A percentile compares a stretch with the other conserved stretches of the same genome.
phyloP scores from a whole-genome alignment of 257 asterid genomes.

The Solanum paucissectum region DNA sequence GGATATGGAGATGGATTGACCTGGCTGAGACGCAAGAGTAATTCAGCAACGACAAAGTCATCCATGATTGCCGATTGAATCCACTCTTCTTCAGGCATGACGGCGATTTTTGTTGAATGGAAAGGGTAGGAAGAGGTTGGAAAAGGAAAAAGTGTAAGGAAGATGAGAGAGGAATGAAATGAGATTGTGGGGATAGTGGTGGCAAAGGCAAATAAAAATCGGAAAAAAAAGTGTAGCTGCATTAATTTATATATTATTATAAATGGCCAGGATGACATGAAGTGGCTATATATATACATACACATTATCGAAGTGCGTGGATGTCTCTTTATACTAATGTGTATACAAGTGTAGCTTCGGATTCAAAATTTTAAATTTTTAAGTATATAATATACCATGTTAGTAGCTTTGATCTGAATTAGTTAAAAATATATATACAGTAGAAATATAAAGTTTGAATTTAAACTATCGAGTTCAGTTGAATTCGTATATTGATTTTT shows the following conservation, averaged over 20 bases:
- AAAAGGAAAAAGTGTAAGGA: slow-evolving; percentile 5
- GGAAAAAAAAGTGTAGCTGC: neutral
- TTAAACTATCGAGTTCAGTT: accelerated
- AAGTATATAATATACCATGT: neutral
- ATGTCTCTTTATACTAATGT: neutral
- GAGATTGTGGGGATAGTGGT: slow-evolving; percentile 7
- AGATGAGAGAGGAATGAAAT: slow-evolving; percentile 36
- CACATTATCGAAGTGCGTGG: neutral
- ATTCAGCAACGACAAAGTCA: slow-evolving; percentile 47
- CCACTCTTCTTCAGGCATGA: slow-evolving; percentile 62
- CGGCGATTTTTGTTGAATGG: neutral
- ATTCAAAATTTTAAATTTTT: neutral
- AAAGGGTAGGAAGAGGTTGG: neutral
- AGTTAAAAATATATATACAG: neutral
- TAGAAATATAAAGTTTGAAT: neutral
- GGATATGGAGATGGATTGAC: neutral
- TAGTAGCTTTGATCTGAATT: neutral
- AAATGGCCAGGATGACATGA: neutral
- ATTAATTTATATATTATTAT: neutral
- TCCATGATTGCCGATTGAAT: slow-evolving; percentile 45
- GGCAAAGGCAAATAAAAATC: slow-evolving; percentile 4
- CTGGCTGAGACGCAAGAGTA: slow-evolving; percentile 36
- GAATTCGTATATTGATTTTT: neutral
- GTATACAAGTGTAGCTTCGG: accelerated
- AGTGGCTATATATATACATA: neutral